Evolutionary conservation across 2,329 filamentous ascomycete species (phyloP).

Genomic region (Cadophora sp.): DNA sequence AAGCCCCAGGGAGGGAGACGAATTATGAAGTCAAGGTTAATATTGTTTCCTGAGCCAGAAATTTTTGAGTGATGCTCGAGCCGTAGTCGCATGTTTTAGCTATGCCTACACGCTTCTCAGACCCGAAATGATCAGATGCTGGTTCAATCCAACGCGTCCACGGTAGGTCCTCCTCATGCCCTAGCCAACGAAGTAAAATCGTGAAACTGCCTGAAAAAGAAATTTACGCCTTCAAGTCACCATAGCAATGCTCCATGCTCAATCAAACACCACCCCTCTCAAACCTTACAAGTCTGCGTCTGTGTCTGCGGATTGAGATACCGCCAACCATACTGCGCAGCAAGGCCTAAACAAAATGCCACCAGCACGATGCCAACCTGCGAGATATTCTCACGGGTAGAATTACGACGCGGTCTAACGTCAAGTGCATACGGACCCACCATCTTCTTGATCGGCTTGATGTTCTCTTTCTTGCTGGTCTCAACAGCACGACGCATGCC

Average conservation of each 20-base stretch:
- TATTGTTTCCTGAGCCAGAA: no score
- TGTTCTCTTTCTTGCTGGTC: slow-evolving; percentile 28
- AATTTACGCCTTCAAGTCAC: no score
- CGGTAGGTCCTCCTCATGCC: no score
- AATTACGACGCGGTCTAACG: background rate
- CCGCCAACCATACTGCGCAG: slow-evolving; percentile 9
- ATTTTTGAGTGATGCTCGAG: no score
- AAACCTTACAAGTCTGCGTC: background rate
- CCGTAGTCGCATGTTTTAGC: no score
- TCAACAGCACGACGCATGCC: slow-evolving; percentile 31
- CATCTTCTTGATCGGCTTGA: slow-evolving; percentile 39
- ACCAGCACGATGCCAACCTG: slow-evolving; percentile 9
- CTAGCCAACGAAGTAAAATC: no score
- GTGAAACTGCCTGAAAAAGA: no score
- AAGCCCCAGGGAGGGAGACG: background rate
- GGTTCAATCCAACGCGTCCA: no score
- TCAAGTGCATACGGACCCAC: slow-evolving; percentile 31
- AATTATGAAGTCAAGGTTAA: no score
- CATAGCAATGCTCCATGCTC: background rate
- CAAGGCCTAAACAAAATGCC: slow-evolving; percentile 10
- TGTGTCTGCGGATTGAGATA: background rate
- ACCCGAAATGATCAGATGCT: no score
- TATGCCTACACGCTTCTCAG: no score
- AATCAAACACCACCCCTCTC: background rate
- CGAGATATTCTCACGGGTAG: slow-evolving; percentile 2